Evolutionary conservation across 2,329 filamentous ascomycete species (phyloP).

Genomic region (Fusarium humuli): DNA sequence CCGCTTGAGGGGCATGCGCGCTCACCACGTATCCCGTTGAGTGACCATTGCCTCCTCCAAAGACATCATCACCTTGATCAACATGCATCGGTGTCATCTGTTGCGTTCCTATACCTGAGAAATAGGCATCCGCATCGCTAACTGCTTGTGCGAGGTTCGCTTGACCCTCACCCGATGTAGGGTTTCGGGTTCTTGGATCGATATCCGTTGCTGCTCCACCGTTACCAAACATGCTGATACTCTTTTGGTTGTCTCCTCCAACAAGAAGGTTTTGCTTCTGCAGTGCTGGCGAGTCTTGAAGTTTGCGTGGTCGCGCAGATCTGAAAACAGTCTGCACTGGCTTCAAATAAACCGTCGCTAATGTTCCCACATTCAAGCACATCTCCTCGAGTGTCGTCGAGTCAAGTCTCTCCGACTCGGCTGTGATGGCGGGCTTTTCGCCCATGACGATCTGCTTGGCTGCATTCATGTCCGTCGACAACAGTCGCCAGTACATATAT

Average conservation of each 20-base stretch:
- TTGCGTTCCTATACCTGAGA: conserved; percentile 78
- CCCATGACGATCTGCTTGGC: conserved; percentile 96
- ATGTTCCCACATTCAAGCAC: conserved; percentile 93
- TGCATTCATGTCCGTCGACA: conserved; percentile 89
- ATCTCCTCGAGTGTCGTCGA: conserved; percentile 93
- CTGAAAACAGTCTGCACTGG: conserved; percentile 98
- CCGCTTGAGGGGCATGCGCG: conserved; percentile 81
- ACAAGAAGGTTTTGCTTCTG: conserved; percentile 76
- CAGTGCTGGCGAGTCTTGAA: conserved; percentile 86
- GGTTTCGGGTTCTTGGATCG: conserved; percentile 56
- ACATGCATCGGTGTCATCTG: conserved; percentile 80
- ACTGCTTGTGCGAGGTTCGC: conserved; percentile 76
- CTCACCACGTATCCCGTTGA: conserved; percentile 78
- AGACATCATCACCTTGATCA: conserved; percentile 70
- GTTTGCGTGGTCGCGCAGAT: conserved; percentile 80
- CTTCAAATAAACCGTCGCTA: conserved; percentile 97
- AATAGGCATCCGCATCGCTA: conserved; percentile 89
- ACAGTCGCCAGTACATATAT: conserved; percentile 99
- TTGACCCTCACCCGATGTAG: conserved; percentile 45
- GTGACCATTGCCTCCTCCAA: conserved; percentile 68
- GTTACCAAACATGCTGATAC: conserved; percentile 67
- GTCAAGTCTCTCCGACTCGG: conserved; percentile 94
- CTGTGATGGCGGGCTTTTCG: conserved; percentile 94
- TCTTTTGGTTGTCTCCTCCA: conserved; percentile 66
- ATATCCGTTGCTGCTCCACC: conserved; percentile 65